phyloP scores from a whole-genome alignment of 176 grass and related monocot genomes.

The Oryza australiensis region DNA sequence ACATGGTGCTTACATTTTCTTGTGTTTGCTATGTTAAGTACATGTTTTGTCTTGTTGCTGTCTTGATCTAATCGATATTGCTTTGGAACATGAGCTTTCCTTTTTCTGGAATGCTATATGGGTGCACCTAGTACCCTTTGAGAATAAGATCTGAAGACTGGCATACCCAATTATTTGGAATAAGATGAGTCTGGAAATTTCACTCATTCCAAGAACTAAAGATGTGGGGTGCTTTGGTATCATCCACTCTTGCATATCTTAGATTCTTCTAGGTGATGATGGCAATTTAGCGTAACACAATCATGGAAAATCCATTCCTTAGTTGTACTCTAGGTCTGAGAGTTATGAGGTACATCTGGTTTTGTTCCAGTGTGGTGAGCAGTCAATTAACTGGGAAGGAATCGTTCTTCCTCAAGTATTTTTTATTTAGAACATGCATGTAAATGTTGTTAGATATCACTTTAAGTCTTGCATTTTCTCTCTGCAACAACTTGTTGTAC shows the following conservation, averaged over 20 bases:
- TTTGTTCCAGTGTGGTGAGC: background rate
- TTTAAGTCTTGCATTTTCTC: slow-evolving; percentile 18
- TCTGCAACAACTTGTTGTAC: background rate
- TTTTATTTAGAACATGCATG: background rate
- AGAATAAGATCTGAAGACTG: background rate
- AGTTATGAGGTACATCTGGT: background rate
- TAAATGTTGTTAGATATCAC: slow-evolving; percentile 5
- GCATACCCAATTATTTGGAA: slow-evolving; percentile 8
- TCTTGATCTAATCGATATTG: slow-evolving; percentile 7
- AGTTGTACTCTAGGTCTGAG: background rate
- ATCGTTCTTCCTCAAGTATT: background rate
- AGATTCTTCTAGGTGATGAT: background rate
- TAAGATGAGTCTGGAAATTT: slow-evolving; percentile 11
- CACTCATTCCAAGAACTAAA: background rate
- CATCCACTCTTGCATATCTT: slow-evolving; percentile 7
- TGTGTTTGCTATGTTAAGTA: background rate
- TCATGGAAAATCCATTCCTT: background rate
- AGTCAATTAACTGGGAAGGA: background rate
- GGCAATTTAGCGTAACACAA: background rate
- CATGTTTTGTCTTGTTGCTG: background rate
- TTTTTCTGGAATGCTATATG: background rate
- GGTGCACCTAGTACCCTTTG: background rate
- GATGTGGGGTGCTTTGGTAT: slow-evolving; percentile 12
- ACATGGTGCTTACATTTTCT: too few relatives aligned
- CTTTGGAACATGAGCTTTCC: background rate